A percentile compares a stretch with the other conserved stretches of the same genome.
These are phyloP conservation scores for Zygnema circumcarinatum DNA, from an alignment of 139 green algal species.

Conservation along the genomic window DNA sequence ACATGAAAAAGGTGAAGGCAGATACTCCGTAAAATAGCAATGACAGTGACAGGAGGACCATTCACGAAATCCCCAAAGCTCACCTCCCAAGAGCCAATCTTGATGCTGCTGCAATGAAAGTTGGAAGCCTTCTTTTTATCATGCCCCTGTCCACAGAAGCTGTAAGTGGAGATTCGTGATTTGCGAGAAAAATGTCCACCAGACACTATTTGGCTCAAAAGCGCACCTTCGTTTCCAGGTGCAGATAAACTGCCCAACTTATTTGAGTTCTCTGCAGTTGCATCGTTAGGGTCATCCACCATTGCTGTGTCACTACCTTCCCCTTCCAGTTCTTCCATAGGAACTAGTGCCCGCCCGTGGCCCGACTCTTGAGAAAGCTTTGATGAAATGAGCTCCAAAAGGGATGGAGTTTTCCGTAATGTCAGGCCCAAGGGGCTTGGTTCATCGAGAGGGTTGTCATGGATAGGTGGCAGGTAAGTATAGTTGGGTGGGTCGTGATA, in stretches of 20 bases:
- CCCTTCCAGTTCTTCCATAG: slow-evolving; percentile 20
- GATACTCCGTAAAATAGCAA: not conserved
- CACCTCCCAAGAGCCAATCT: slow-evolving; percentile 59
- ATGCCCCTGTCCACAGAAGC: not conserved
- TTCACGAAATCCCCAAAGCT: no score
- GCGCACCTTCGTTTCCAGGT: not conserved
- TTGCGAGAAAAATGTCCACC: slow-evolving; percentile 9
- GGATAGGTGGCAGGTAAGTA: not conserved
- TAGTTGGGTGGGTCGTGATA: not conserved
- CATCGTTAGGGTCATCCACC: not conserved
- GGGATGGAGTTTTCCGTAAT: slow-evolving; percentile 49
- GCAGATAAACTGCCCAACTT: not conserved
- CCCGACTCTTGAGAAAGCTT: slow-evolving; percentile 23
- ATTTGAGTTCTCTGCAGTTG: not conserved
- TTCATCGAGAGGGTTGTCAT: slow-evolving; percentile 20
- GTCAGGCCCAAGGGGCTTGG: slow-evolving; percentile 45
- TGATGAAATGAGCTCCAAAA: slow-evolving; percentile 48
- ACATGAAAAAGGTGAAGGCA: not conserved
- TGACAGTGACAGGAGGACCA: no score
- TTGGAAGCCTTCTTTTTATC: slow-evolving; percentile 66
- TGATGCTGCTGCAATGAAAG: slow-evolving; percentile 53
- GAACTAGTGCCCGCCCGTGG: not conserved
- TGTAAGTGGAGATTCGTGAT: slow-evolving; percentile 6
- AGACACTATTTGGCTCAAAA: not conserved
- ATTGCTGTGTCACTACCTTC: not conserved